Conservation (phyloP, 805 yeast genomes). For the Helenozyma rhizophorensis region DNA sequence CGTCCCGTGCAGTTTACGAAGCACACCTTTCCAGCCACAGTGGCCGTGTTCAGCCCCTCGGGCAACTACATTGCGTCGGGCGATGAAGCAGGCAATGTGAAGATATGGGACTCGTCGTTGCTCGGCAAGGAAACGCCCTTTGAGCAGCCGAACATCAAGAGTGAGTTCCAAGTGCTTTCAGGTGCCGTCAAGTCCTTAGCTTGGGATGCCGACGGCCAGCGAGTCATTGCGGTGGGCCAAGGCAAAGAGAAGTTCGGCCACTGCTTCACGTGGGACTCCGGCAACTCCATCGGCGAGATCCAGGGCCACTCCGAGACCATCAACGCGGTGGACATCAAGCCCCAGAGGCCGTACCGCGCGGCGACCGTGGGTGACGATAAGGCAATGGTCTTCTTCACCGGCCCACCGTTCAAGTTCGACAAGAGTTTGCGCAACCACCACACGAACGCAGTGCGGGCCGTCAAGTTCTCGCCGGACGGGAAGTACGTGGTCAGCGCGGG, state of each 20-base stretch:
- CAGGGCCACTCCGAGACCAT: conserved; percentile 85
- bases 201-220: conserved; percentile 86
- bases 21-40: conserved; percentile 71
- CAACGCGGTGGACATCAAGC: conserved; percentile 80
- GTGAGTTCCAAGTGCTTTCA: conserved; percentile 73
- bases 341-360: conserved; percentile 86
- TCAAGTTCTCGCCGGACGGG: conserved; percentile 80
- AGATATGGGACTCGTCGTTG: conserved; percentile 68
- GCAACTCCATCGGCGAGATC: conserved; percentile 95
- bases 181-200: conserved; percentile 80
- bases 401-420: conserved; percentile 91
- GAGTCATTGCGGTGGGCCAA: conserved; percentile 91
- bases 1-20: conserved; percentile 61
- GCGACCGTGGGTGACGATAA: conserved; percentile 91
- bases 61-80: conserved; percentile 91
- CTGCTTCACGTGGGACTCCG: conserved; percentile 89
- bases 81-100: conserved; percentile 84
- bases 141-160: conserved; percentile 57
- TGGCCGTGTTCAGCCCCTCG: conserved; percentile 82
- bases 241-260: conserved; percentile 92
- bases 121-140: conserved; percentile 37
- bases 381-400: conserved; percentile 76
- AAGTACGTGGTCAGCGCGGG: conserved; percentile 73
- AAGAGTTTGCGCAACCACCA: conserved; percentile 71
- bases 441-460: conserved; percentile 74